phyloP scores from a whole-genome alignment of 164 flowering plant species.

The Vitis rotundifolia region DNA sequence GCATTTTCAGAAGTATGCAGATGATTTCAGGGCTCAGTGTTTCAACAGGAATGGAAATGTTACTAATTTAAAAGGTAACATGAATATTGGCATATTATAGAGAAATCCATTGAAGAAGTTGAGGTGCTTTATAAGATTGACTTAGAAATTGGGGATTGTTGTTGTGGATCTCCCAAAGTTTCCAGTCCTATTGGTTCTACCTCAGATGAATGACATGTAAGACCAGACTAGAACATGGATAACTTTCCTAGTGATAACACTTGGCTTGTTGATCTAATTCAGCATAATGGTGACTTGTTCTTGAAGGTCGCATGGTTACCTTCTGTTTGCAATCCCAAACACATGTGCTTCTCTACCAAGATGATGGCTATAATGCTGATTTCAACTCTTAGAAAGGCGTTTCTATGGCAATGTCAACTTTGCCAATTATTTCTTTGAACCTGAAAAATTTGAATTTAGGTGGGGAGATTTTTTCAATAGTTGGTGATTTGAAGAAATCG shows the following conservation, averaged over 20 bases:
- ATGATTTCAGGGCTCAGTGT: conserved; percentile 76
- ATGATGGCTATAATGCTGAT: too few species aligned
- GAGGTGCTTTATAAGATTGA: conserved; percentile 82
- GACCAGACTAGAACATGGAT: conserved; percentile 76
- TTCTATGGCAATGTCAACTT: too few species aligned
- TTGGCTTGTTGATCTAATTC: too few species aligned
- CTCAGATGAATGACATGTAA: conserved; percentile 39
- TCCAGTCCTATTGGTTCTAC: conserved; percentile 30
- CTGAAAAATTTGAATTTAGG: too few species aligned
- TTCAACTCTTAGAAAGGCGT: too few species aligned
- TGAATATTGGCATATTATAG: conserved; percentile 77
- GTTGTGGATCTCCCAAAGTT: conserved; percentile 71
- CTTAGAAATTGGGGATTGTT: conserved; percentile 67
- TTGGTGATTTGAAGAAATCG: too few species aligned
- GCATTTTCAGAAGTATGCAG: conserved; percentile 75
- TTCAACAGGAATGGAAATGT: conserved; percentile 35
- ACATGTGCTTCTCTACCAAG: too few species aligned
- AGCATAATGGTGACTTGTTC: too few species aligned
- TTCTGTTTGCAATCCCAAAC: too few species aligned
- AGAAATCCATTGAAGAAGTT: conserved; percentile 73
- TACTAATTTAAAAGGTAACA: conserved; percentile 23
- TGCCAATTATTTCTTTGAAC: too few species aligned
- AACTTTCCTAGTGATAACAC: conserved; percentile 48
- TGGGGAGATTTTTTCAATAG: too few species aligned
- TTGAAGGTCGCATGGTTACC: too few species aligned